Conservation (phyloP, 2,329 filamentous ascomycete genomes). For the Herpotrichia juniperi region DNA sequence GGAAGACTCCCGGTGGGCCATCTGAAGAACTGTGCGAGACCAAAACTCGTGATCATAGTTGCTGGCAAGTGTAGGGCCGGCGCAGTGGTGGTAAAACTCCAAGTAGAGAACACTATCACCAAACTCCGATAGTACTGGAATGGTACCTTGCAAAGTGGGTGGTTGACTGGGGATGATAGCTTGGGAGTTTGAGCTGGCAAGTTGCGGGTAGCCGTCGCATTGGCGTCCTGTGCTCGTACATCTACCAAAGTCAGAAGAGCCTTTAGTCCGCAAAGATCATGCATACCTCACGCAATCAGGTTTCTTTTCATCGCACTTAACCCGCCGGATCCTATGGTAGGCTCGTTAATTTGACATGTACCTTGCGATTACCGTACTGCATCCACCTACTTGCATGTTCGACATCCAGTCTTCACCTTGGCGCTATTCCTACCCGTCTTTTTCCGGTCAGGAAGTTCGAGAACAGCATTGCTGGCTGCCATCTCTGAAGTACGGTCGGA, state of each 20-base stretch:
- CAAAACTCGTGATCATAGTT: slow-evolving; percentile 48
- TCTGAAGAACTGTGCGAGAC: slow-evolving; percentile 49
- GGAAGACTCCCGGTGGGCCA: slow-evolving; percentile 49
- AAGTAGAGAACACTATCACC: slow-evolving; percentile 27
- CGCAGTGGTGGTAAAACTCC: slow-evolving; percentile 52
- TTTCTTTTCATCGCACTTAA: slow-evolving; percentile 31
- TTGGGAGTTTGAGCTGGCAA: slow-evolving; percentile 6
- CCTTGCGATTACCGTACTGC: background rate
- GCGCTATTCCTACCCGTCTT: slow-evolving; percentile 16
- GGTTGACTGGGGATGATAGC: slow-evolving; percentile 2
- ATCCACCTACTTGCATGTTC: slow-evolving; percentile 31
- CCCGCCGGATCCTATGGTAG: slow-evolving; percentile 18
- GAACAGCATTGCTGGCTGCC: too few relatives aligned
- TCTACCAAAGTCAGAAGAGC: slow-evolving; percentile 19
- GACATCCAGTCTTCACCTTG: slow-evolving; percentile 33
- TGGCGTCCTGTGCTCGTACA: slow-evolving; percentile 36
- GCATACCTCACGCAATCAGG: slow-evolving; percentile 26
- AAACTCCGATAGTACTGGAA: slow-evolving; percentile 13
- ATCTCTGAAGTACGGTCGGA: too few relatives aligned
- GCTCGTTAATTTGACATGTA: slow-evolving; percentile 3
- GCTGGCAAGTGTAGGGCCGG: slow-evolving; percentile 42
- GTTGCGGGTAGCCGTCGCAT: slow-evolving; percentile 33
- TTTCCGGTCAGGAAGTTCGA: too few relatives aligned
- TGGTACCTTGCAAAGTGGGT: slow-evolving; percentile 6
- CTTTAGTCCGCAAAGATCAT: background rate